Evolutionary conservation across 179 eudicot species (phyloP).

Genomic region (Drosera spatulata): DNA sequence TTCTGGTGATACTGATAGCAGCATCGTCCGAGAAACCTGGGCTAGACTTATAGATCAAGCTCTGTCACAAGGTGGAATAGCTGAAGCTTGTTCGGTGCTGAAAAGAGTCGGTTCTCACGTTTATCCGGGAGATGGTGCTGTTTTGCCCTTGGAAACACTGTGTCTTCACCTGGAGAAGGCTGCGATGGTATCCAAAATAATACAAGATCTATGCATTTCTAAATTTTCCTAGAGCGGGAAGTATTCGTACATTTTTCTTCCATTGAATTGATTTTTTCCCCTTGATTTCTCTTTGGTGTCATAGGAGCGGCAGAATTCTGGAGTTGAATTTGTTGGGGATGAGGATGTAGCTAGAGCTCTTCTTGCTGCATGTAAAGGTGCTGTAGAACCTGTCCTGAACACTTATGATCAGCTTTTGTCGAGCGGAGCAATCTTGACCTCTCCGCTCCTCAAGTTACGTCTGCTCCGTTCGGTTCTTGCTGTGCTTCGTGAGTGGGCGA

Average conservation of each 20-base stretch:
- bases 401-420: constrained; percentile 78
- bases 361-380: constrained; percentile 84
- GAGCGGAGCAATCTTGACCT: constrained; percentile 67
- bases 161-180: constrained; percentile 98
- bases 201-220: background rate
- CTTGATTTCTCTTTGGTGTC: constrained; percentile 29
- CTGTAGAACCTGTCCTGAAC: constrained; percentile 82
- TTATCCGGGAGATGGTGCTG: constrained; percentile 87
- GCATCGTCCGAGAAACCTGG: constrained; percentile 84
- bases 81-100: constrained; percentile 87
- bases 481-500: constrained; percentile 86
- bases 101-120: constrained; percentile 88
- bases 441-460: constrained; percentile 65
- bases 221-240: no score
- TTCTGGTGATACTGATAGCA: constrained; percentile 93
- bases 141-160: constrained; percentile 78
- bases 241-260: background rate
- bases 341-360: constrained; percentile 94
- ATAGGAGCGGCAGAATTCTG: constrained; percentile 42
- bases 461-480: constrained; percentile 79
- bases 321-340: constrained; percentile 70
- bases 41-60: constrained; percentile 93
- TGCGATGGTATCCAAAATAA: constrained; percentile 48
- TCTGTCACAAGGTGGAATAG: constrained; percentile 73
- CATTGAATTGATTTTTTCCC: background rate